phyloP scores from a whole-genome alignment of 257 asterid genomes.

The Solanum medicagineum region DNA sequence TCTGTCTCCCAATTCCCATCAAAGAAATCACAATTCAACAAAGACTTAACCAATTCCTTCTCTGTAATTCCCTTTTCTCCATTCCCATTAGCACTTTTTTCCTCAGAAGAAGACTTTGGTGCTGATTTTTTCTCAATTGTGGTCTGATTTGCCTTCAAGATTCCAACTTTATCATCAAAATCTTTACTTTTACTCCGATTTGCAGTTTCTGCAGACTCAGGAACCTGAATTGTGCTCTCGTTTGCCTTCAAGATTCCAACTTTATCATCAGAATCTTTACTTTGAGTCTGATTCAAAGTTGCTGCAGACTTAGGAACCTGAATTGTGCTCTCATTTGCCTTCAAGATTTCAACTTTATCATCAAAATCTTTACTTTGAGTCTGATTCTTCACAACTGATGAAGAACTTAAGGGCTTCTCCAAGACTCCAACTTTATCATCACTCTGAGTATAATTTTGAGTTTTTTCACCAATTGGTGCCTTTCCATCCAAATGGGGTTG shows the following conservation, averaged over 20 bases:
- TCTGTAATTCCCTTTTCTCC: conserved; percentile 24
- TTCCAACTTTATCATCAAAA: conserved; percentile 17
- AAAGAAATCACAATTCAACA: conserved; percentile 55
- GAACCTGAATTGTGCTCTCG: conserved; percentile 13
- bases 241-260: conserved; percentile 22
- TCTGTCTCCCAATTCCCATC: conserved; percentile 93
- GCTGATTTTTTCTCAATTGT: conserved; percentile 6
- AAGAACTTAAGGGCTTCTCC: conserved; percentile 8
- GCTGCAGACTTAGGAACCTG: conserved; percentile 9
- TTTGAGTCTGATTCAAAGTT: conserved; percentile 25
- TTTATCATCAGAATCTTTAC: conserved; percentile 11
- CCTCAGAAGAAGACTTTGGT: conserved; percentile 3
- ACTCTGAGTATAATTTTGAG: neutral
- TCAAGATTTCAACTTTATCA: conserved; percentile 15
- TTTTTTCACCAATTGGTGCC: neutral
- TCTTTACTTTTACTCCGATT: conserved; percentile 14
- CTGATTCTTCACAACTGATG: conserved; percentile 2
- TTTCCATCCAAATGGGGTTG: conserved; percentile 7
- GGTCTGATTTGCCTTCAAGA: conserved; percentile 23
- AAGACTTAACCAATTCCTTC: conserved; percentile 37
- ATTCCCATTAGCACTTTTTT: conserved; percentile 7
- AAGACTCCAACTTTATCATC: conserved; percentile 10
- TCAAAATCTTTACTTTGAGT: neutral
- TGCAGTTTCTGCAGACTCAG: conserved; percentile 9
- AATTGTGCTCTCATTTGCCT: conserved; percentile 19